Evolutionary conservation across 495 filamentous ascomycete species (phyloP).

Genomic region (Aspergillus coremiiformis): DNA sequence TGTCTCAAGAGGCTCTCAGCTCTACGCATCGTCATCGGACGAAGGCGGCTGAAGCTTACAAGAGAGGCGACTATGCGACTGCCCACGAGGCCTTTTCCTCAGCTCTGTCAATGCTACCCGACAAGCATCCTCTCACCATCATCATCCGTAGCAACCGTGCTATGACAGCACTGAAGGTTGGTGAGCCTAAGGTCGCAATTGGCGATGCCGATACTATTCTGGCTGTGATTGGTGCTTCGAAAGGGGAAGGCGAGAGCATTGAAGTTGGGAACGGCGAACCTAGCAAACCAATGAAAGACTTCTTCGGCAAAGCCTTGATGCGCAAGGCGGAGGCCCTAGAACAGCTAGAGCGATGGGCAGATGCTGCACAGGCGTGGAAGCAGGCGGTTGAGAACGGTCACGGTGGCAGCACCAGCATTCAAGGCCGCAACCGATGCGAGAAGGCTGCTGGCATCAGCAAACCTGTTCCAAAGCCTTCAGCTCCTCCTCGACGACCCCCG

Average conservation of each 20-base stretch:
- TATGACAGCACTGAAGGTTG: conserved; percentile 79
- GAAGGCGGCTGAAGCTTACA: conserved; percentile 80
- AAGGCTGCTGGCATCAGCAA: conserved; percentile 61
- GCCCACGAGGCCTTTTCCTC: conserved; percentile 76
- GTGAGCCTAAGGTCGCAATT: conserved; percentile 78
- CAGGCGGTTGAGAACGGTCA: conserved; percentile 74
- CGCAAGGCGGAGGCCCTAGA: conserved; percentile 94
- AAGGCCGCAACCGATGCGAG: conserved; percentile 85
- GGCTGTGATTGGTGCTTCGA: conserved; percentile 67
- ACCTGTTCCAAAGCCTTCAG: conserved; percentile 32
- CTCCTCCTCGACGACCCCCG: conserved; percentile 32
- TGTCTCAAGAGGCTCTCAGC: conserved; percentile 60
- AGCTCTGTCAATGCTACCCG: conserved; percentile 66
- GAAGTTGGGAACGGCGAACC: conserved; percentile 55
- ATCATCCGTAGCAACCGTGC: conserved; percentile 86
- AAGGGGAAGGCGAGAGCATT: conserved; percentile 73
- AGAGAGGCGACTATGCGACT: conserved; percentile 81
- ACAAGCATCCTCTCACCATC: conserved; percentile 77
- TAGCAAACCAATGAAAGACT: conserved; percentile 81
- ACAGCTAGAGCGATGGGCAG: conserved; percentile 87
- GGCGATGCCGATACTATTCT: conserved; percentile 75
- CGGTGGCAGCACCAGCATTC: conserved; percentile 73
- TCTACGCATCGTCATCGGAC: conserved; percentile 68
- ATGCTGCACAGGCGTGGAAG: conserved; percentile 75
- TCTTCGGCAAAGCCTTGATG: conserved; percentile 85